Evolutionary conservation across 352 stramenopile genomes (phyloP), one percentile per base, ranked within the genome.

Genomic region (Phytopythium sindhum): DNA sequence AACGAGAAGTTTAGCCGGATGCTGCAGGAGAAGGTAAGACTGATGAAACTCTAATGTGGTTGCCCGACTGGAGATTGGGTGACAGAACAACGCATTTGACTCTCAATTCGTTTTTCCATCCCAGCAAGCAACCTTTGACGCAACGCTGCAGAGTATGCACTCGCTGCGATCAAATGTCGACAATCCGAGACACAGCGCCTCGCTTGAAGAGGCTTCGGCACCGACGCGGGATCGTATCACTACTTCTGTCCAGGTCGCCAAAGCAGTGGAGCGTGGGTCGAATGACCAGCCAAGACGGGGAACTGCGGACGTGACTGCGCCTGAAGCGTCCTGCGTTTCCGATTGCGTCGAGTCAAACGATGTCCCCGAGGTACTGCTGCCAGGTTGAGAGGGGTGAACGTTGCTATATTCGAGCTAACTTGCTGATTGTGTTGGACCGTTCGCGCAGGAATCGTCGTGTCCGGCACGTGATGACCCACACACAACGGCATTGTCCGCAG

Each of bases 21-120:
- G 41, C 37, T 79, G 23, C 62, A 65, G 35, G 69, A 70, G 63
- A 70, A 79, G 64, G 72, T 74, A 70, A 15, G 68, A 61, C 19
- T 23, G 19, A 51, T n/a, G n/a, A n/a, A 8, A 28, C 24, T 4
- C 7, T 15, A 24, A 52, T 14, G 21, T 52, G 11, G 10, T 3
- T 42, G 37, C 37, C 15, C 45, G 28, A 8, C 21, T 24, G 45
- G 45, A 12, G 41, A 47, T 31, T 29, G 23, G 11, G 5, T 33
- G 23, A 23, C 15, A 17, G 0, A 15, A 15, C 2, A 29, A 33
- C 9, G 5, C 2, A 67, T 42, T 1, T 21, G 31, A n/a, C 19
- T 12, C 44, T 44, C 17, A 0, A 48, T 61, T 21, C 12, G 29
- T 10, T n/a, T 57, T 35, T n/a, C 1, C 21, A 60, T 21, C 11